Evolutionary conservation across 176 grass and related monocot species (phyloP).

Genomic region (Musa acuminata): DNA sequence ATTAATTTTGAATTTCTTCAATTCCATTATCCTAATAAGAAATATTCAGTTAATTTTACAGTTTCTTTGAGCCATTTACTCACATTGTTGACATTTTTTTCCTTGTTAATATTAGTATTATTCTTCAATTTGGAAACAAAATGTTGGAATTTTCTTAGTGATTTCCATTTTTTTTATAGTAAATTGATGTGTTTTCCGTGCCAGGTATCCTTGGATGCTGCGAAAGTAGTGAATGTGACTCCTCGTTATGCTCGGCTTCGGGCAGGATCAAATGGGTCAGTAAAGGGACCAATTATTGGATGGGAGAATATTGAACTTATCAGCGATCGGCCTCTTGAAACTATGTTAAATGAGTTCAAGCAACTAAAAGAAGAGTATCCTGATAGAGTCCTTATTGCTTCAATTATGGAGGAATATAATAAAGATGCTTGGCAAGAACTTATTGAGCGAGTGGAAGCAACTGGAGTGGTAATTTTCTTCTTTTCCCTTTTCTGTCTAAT

Average conservation of each 20-base stretch:
- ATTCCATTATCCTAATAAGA: too few species aligned
- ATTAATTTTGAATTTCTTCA: too few species aligned
- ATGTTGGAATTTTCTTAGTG: conserved; percentile 1
- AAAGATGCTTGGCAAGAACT: conserved; percentile 96
- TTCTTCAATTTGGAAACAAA: not conserved
- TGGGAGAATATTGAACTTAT: conserved; percentile 99
- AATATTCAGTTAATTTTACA: too few species aligned
- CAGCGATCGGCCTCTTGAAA: conserved; percentile 86
- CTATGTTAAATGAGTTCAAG: conserved; percentile 88
- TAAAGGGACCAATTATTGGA: conserved; percentile 75
- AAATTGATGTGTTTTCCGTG: conserved; percentile 15
- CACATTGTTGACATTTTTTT: too few species aligned
- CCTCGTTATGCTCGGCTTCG: conserved; percentile 81
- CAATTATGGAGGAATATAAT: conserved; percentile 98
- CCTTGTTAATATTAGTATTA: too few species aligned
- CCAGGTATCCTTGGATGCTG: conserved; percentile 86
- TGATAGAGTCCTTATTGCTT: conserved; percentile 88
- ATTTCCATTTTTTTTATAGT: conserved; percentile 8
- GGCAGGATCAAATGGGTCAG: conserved; percentile 67
- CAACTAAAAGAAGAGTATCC: conserved; percentile 87
- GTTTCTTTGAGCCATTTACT: too few species aligned
- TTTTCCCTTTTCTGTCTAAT: not conserved
- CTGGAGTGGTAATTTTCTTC: conserved; percentile 34
- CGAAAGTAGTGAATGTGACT: conserved; percentile 94
- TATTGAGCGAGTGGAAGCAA: conserved; percentile 84